Base-by-base conservation (phyloP, 73 alveolate species). In the Paramecium pentaurelia region DNA sequence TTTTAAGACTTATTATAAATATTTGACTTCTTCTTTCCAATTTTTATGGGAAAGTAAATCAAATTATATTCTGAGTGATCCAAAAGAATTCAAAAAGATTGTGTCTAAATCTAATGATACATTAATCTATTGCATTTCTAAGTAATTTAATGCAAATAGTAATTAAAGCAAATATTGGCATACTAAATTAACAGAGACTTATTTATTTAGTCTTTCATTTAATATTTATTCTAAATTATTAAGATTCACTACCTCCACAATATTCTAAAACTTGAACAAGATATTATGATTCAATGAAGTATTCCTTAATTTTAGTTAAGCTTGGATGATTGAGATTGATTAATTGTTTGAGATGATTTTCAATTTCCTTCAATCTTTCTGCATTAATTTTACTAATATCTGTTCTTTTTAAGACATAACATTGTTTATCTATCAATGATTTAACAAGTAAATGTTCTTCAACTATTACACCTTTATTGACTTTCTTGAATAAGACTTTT, bases 51-150 rank as follows among this genome's bases (percentile, higher is more conserved):
- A 45, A 14, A 80, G 54, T 6, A 80, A 20, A 80, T 80, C 91
- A 20, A 45, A 80, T 27, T 80, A 27, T 14, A 80, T 80, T 80
- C 91, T 80, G 0, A 80, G 73, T 45, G 91, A 80, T 14, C 91
- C 91, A 45, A 27, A 80, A 25, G 91, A 80, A 80, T 80, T 80
- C 49, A 80, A 49, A 44, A 80, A 80, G 45, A 80, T 49, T 8
- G 91, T 80, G 77, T 80, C 91, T 42, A 80, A 32, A 80, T 80
- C 91, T 11, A 80, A 20, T n/a, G 91, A 20, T n/a, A 80, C 75
- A 80, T 80, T 28, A 20, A 80, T 45, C 14, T 80, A n/a, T 49
- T 80, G 73, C 58, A 45, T 32, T 80, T 80, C 71, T 12, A 80
- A 16, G 30, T 80, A 80, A 47, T 80, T 40, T 27, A 80, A 36